Base-by-base conservation (phyloP, 129 eudicot species). In the Apium graveolens region DNA sequence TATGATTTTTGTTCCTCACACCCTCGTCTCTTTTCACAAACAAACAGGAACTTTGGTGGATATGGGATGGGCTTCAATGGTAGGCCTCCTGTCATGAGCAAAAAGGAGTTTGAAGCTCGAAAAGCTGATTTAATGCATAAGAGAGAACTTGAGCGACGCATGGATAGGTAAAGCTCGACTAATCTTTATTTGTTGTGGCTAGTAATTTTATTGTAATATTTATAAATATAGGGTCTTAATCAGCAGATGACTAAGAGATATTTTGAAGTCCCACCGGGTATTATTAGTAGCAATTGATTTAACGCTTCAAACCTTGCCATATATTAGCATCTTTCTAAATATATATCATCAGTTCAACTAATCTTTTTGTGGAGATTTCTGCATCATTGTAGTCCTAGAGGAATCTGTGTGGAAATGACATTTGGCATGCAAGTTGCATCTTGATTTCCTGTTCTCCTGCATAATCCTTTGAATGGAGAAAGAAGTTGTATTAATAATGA, bases 21-120 rank as follows among this genome's bases (percentile, higher is more conserved):
- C 51, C 51, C 76, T 10, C 1, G 2, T 38, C 76, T 44, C 44
- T 73, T 29, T 37, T 1, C 42, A 70, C 57, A 38, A 48, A 70
- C 57, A 38, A 48, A 11, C 83, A 95, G 99, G 90, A 97, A 95
- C 81, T 93, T 94, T 72, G 85, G 92, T 5, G 91, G 89, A 77
- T 82, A 87, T 75, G 96, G 93, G 20, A 87, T 85, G 96, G 99
- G 97, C 73, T 87, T 89, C 79, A 91, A 83, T 73, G 77, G 86
- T 65, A 85, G 94, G 53, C 92, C 95, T 4, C 97, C 92, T 26
- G 24, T 81, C 57, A 83, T 92, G 96, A 88, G 96, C 73, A 84
- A 96, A 48, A 93, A 90, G 86, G 95, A 92, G 81, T 96, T 90
- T 84, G 97, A 96, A 84, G 99, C 99, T 78, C 89, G 91, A n/a